Percentiles rank a stretch among this genome's conserved stretches.
These are phyloP conservation scores for Aureobasidium uvarum DNA, from an alignment of 2,329 filamentous ascomycete species.

Conservation along the genomic window DNA sequence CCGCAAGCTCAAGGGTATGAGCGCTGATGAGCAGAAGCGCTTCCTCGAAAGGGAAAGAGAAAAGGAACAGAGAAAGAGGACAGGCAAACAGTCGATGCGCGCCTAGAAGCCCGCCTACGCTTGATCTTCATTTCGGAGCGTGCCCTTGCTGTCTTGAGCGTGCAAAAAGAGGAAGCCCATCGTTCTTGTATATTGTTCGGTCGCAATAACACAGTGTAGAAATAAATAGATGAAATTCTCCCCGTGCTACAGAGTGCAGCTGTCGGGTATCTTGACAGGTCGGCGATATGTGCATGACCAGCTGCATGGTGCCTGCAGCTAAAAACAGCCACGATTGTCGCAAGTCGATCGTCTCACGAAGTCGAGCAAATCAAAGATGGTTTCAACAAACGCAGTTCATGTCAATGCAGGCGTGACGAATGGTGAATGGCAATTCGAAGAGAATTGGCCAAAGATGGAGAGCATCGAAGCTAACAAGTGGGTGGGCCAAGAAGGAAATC, in stretches of 20 bases:
- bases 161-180: background rate
- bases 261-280: background rate
- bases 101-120: constrained; percentile 37
- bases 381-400: background rate
- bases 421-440: background rate
- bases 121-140: background rate
- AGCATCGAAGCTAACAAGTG: too few relatives aligned
- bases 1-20: constrained; percentile 68
- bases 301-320: background rate
- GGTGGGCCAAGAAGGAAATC: background rate
- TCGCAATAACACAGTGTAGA: background rate
- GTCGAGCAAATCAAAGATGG: background rate
- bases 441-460: background rate
- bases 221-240: background rate
- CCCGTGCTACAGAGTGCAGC: background rate
- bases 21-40: constrained; percentile 55
- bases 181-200: constrained; percentile 22
- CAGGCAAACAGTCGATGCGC: constrained; percentile 62
- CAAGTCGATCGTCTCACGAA: background rate
- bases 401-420: background rate
- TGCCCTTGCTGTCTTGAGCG: background rate
- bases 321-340: background rate
- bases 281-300: constrained; percentile 1
- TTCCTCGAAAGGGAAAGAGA: constrained; percentile 82
- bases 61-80: constrained; percentile 59